Base-by-base conservation (phyloP, 1,139 yeast genomes). In the Nakaseomyces sp. region DNA sequence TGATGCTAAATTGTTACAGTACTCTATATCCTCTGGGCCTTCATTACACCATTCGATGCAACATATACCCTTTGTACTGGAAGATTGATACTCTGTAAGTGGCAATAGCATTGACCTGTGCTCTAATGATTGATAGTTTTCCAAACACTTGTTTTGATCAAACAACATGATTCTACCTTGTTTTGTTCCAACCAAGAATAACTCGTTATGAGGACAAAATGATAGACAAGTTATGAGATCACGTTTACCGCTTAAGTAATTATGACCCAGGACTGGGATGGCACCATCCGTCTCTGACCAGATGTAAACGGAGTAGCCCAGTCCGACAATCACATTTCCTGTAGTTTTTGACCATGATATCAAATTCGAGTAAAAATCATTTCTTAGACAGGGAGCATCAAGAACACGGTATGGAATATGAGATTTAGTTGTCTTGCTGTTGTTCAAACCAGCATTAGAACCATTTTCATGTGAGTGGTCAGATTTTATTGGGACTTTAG, bases 341-440 rank as follows among this genome's bases (percentile, higher is more conserved):
- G 76, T 64, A 20, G 57, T 57, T 3, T 61, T 60, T 0, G 89
- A 79, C 95, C 95, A 87, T 9, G 89, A 75, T 0, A 87, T 74
- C 41, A 84, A 67, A 55, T 85, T 84, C 1, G 87, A 74, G 62
- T 88, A 88, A 59, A 80, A 88, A 60, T 88, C 96, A 57, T 86
- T 82, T 47, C 83, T 68, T 43, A 88, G 64, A 0, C 79, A 79
- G 0, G 89, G 91, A 0, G 94, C 94, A 56, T 81, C 87, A 18
- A 86, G 62, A 0, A 78, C 76, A 45, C 73, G 66, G 50, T 64
- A 73, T 0, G 79, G 75, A 20, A 64, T 59, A 33, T 64, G 66
- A 0, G 66, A 54, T 42, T 55, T 58, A 2, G 63, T 46, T 39
- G 55, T 53, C 38, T 44, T 52, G 26, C 48, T 43, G n/a, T 56